phyloP scores from a whole-genome alignment of 1,139 yeast species.

The Meyerozyma smithsonii region DNA sequence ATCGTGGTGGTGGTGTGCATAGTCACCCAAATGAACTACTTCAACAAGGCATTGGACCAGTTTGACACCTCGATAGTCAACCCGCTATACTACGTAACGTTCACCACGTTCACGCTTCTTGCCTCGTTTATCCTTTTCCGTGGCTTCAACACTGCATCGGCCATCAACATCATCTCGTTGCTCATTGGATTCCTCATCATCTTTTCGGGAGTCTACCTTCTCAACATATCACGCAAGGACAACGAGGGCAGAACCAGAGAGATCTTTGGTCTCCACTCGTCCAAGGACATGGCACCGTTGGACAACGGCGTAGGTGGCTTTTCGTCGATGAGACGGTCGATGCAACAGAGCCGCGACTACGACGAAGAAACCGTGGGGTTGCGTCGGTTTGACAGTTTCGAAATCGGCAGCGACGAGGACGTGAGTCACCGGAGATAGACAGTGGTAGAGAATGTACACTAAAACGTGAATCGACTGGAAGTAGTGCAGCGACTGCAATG shows the following conservation, averaged over 20 bases:
- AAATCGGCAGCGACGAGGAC: constrained; percentile 42
- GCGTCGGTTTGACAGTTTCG: constrained; percentile 61
- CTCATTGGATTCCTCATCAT: constrained; percentile 84
- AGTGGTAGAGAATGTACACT: neutral
- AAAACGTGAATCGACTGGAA: neutral
- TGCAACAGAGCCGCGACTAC: constrained; percentile 59
- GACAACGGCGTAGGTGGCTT: constrained; percentile 82
- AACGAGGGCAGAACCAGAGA: constrained; percentile 52
- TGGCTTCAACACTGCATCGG: constrained; percentile 81
- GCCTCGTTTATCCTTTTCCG: constrained; percentile 85
- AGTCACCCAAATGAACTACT: constrained; percentile 87
- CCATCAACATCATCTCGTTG: constrained; percentile 79
- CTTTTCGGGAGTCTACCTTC: constrained; percentile 79
- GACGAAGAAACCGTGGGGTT: constrained; percentile 51
- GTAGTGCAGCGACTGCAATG: no score
- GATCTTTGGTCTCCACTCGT: constrained; percentile 58
- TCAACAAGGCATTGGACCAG: constrained; percentile 89
- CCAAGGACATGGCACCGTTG: constrained; percentile 60
- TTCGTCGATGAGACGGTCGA: constrained; percentile 52
- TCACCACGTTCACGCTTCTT: constrained; percentile 80
- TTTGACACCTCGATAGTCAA: constrained; percentile 91
- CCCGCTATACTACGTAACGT: constrained; percentile 86
- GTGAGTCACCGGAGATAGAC: constrained; percentile 12
- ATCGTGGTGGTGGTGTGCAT: constrained; percentile 78
- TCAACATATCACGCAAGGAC: constrained; percentile 73